These are phyloP conservation scores for Bisporella sp. DNA, from an alignment of 2,329 filamentous ascomycete species.

Conservation along the genomic window DNA sequence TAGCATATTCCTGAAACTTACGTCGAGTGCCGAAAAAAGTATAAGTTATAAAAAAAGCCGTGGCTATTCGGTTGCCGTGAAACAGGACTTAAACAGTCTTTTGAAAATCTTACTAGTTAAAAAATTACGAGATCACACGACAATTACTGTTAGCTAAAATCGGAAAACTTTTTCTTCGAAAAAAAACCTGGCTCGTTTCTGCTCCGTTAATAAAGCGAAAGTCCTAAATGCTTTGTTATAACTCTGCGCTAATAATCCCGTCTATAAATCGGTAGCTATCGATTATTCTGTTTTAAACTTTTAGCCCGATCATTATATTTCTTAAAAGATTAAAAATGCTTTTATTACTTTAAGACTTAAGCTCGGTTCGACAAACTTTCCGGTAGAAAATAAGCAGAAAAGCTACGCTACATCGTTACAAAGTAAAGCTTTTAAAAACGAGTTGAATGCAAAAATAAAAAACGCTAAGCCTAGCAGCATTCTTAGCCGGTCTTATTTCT, in stretches of 20 bases:
- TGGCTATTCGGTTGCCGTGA: conserved; percentile 5
- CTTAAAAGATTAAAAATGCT: conserved; percentile 9
- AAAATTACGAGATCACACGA: conserved; percentile 4
- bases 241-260: conserved; percentile 8
- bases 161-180: not conserved
- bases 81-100: conserved; percentile 4
- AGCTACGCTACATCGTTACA: conserved; percentile 6
- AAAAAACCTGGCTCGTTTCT: conserved; percentile 3
- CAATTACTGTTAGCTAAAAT: conserved; percentile 4
- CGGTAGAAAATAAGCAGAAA: conserved; percentile 5
- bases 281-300: conserved; percentile 10
- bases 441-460: conserved; percentile 2
- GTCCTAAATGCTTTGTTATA: conserved; percentile 9
- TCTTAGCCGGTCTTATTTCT: conserved; percentile 11
- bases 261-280: conserved; percentile 6
- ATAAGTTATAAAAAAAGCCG: conserved; percentile 5
- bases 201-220: conserved; percentile 4
- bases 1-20: conserved; percentile 6
- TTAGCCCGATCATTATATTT: conserved; percentile 12
- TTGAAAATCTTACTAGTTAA: conserved; percentile 3
- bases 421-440: conserved; percentile 7
- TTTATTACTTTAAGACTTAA: conserved; percentile 8
- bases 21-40: conserved; percentile 1
- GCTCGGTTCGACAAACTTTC: conserved; percentile 4
- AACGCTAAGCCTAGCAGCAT: conserved; percentile 6